phyloP scores from a whole-genome alignment of 2,329 filamentous ascomycete genomes.

The Colletotrichum costaricense region DNA sequence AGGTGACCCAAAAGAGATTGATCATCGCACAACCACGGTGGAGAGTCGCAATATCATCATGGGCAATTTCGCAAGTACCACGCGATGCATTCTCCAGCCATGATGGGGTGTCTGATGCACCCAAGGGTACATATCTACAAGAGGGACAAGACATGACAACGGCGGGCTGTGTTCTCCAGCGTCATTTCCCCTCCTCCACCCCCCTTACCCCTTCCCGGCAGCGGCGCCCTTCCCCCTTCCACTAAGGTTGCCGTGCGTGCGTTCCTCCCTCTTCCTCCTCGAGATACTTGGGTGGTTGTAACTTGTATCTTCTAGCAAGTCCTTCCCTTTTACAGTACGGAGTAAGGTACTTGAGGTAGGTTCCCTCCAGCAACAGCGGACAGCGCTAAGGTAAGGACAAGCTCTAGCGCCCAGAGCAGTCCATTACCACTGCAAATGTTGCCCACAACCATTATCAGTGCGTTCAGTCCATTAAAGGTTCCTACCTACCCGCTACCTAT shows the following conservation, averaged over 20 bases:
- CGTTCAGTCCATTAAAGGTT: background rate
- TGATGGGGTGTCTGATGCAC: background rate
- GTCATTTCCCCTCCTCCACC: slow-evolving; percentile 34
- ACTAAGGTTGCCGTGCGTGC: background rate
- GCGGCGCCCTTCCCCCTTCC: background rate
- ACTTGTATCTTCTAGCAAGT: too few species aligned
- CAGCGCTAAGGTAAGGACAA: background rate
- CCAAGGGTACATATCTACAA: background rate
- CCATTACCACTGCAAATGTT: background rate
- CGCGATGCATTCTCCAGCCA: slow-evolving; percentile 1
- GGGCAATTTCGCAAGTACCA: slow-evolving; percentile 15
- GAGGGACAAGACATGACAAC: slow-evolving; percentile 17
- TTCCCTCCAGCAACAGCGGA: slow-evolving; percentile 1
- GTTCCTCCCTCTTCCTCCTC: too few species aligned
- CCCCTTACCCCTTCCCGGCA: slow-evolving; percentile 15
- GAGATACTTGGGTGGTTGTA: too few species aligned
- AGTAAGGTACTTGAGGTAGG: too few species aligned
- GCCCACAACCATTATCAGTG: slow-evolving; percentile 7
- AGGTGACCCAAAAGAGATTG: slow-evolving; percentile 21
- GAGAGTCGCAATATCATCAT: background rate
- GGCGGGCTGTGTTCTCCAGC: slow-evolving; percentile 25
- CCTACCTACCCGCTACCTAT: background rate
- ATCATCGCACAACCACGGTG: slow-evolving; percentile 15
- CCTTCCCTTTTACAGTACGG: background rate
- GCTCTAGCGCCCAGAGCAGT: slow-evolving; percentile 19